Base-by-base conservation (phyloP, 192 early-diverging fungal species). In the Diversispora eburnea region DNA sequence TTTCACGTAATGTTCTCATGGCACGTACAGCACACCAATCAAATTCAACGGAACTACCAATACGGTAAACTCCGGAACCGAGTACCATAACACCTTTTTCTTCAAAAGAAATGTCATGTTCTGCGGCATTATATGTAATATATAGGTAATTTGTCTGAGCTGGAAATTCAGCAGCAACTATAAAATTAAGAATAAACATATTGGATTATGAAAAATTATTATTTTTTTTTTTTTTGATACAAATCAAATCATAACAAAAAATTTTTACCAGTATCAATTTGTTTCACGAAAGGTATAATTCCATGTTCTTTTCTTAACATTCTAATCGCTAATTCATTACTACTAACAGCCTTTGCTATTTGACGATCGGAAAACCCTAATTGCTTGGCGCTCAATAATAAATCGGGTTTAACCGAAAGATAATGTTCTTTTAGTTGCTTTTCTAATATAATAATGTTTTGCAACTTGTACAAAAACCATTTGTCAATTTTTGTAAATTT, bases 391-490 rank as follows among this genome's bases (percentile, higher is more conserved):
- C 73, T 78, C 47, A 86, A 81, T 60, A 96, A 70, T 39, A 95
- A 79, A 25, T 81, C 83, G 4, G n/a, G 41, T 47, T 55, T 41
- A 61, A 52, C 61, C 12, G 81, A 39, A 88, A 20, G 43, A 49
- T 61, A 8, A 61, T 49, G 49, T 9, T 47, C 33, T 69, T 59
- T 46, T 15, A 72, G 20, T 25, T 61, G 19, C 15, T 4, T 12
- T 78, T 98, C 91, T 56, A 92, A 83, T 78, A 90, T 88, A 10
- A 92, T 91, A 76, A 98, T 94, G 77, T 91, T 88, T 75, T 89
- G 88, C 57, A 99, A 79, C 81, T 94, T 95, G 88, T 94, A 89
- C 74, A 99, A 89, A 88, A 99, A 99, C 98, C 98, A 99, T 70
- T 88, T 88, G 85, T 99, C 98, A 70, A 99, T 95, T 64, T 89